Evolutionary conservation across 805 yeast genomes (phyloP).

Genomic region (Candida lessepsii): DNA sequence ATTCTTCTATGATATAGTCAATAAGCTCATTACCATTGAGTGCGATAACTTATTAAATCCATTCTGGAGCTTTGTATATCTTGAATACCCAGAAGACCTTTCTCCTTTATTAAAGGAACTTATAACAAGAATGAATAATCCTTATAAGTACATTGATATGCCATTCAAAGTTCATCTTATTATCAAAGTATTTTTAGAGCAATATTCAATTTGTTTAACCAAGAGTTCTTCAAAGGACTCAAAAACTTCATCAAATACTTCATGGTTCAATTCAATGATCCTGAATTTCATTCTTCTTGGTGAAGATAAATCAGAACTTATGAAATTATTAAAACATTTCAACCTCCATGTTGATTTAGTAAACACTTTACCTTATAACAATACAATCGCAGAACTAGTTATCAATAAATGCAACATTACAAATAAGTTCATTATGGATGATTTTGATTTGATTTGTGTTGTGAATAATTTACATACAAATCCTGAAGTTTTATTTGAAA

Average conservation of each 20-base stretch:
- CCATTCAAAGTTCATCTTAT: conserved; percentile 34
- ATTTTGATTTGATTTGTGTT: conserved; percentile 15
- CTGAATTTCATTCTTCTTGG: conserved; percentile 12
- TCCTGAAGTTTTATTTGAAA: conserved; percentile 6
- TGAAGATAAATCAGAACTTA: conserved; percentile 10
- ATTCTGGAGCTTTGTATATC: conserved; percentile 11
- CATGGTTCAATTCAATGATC: conserved; percentile 14
- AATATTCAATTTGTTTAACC: conserved; percentile 22
- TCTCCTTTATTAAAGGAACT: conserved; percentile 76
- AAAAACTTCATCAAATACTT: too few relatives aligned
- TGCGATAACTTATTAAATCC: conserved; percentile 17
- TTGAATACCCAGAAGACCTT: conserved; percentile 27
- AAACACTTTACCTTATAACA: conserved; percentile 10
- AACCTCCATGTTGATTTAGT: not conserved
- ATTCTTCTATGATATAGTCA: conserved; percentile 25
- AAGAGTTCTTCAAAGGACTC: conserved; percentile 2
- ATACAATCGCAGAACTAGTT: conserved; percentile 25
- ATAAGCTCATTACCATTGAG: conserved; percentile 7
- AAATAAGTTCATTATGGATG: conserved; percentile 14
- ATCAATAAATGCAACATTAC: conserved; percentile 22
- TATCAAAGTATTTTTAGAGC: conserved; percentile 53
- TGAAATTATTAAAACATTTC: conserved; percentile 7
- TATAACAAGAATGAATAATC: conserved; percentile 67
- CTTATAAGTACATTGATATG: conserved; percentile 79
- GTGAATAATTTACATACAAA: not conserved